Evolutionary conservation across 805 yeast genomes (phyloP).

Genomic region (Metschnikowia lunata): DNA sequence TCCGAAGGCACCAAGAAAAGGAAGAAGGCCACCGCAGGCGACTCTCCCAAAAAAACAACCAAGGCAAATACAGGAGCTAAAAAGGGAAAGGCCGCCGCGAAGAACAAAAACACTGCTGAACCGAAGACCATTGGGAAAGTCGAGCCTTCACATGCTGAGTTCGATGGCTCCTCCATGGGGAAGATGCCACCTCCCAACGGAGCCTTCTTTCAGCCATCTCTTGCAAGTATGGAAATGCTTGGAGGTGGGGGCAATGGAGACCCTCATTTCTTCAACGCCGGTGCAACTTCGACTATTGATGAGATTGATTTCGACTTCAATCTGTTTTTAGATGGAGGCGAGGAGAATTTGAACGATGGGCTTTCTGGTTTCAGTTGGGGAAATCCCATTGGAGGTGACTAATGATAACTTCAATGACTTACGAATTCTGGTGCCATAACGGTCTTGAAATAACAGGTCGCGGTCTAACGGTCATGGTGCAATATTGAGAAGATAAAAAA

Average conservation of each 20-base stretch:
- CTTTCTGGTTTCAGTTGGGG: constrained; percentile 40
- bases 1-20: constrained; percentile 29
- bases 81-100: constrained; percentile 25
- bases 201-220: constrained; percentile 17
- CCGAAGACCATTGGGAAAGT: background rate
- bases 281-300: constrained; percentile 28
- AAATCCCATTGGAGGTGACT: constrained; percentile 22
- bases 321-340: constrained; percentile 36
- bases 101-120: constrained; percentile 19
- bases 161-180: background rate
- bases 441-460: too few species aligned
- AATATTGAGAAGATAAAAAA: too few species aligned
- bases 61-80: constrained; percentile 17
- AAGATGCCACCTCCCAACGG: constrained; percentile 25
- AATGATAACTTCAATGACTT: too few species aligned
- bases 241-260: constrained; percentile 16
- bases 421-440: too few species aligned
- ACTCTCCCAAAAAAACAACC: constrained; percentile 32
- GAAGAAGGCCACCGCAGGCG: constrained; percentile 21
- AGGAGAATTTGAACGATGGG: constrained; percentile 28
- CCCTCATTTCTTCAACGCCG: constrained; percentile 21
- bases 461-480: too few species aligned
- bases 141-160: background rate
- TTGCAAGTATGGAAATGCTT: constrained; percentile 30
- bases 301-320: constrained; percentile 44